A percentile compares a stretch with the other conserved stretches of the same genome.
These are phyloP conservation scores for Pochonia chlamydosporia DNA, from an alignment of 2,329 filamentous ascomycete species.

Conservation along the genomic window DNA sequence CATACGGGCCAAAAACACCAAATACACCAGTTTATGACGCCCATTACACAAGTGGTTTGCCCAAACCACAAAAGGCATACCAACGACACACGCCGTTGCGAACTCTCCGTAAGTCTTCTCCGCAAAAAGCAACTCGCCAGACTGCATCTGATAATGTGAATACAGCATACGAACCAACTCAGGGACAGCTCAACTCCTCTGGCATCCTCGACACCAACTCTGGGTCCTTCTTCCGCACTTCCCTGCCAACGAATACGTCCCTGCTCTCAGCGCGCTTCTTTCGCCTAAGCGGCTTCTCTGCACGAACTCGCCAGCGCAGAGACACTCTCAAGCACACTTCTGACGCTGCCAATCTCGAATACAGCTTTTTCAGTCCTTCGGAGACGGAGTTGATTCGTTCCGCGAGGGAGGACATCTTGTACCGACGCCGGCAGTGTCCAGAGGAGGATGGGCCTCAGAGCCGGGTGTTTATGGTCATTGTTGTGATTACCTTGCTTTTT, in stretches of 20 bases:
- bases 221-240: conserved; percentile 9
- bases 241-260: conserved; percentile 8
- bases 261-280: conserved; percentile 13
- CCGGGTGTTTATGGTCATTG: conserved; percentile 32
- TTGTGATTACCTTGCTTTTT: conserved; percentile 33
- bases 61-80: conserved; percentile 1
- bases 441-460: conserved; percentile 24
- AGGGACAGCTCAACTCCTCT: conserved; percentile 4
- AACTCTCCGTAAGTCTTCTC: conserved; percentile 3
- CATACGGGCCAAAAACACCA: conserved; percentile 20
- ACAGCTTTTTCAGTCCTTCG: conserved; percentile 21
- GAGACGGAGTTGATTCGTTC: conserved; percentile 25
- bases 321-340: background rate
- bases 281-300: conserved; percentile 18
- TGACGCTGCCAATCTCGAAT: conserved; percentile 7
- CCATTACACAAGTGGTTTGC: background rate
- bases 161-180: background rate
- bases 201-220: conserved; percentile 2
- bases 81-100: conserved; percentile 1
- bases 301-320: conserved; percentile 11
- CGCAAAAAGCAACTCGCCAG: too few species aligned
- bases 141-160: too few species aligned
- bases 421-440: conserved; percentile 20
- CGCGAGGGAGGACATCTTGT: conserved; percentile 23
- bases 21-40: conserved; percentile 13